These are phyloP conservation scores for Symbiodinium pilosum DNA, from an alignment of 73 alveolate genomes.

Conservation along the genomic window DNA sequence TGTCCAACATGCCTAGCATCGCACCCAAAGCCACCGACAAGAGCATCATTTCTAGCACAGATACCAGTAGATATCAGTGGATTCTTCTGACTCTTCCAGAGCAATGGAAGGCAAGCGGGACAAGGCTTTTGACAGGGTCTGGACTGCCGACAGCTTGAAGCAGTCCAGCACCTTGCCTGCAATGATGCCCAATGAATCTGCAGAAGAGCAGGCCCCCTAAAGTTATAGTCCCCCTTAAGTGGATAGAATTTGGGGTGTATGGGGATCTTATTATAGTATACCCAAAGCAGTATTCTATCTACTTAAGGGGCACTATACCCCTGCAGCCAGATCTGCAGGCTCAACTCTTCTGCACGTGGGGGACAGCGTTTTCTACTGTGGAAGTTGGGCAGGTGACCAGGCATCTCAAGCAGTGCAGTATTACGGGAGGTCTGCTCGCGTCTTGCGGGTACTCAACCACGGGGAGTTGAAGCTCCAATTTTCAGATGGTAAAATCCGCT, in stretches of 20 bases:
- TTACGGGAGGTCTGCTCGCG: background rate
- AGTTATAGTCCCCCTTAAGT: too few relatives aligned
- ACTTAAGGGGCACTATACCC: too few relatives aligned
- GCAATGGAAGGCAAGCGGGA: background rate
- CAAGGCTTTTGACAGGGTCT: background rate
- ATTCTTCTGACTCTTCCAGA: background rate
- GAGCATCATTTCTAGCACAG: background rate
- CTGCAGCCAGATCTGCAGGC: background rate
- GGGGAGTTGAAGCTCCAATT: background rate
- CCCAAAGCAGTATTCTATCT: too few relatives aligned
- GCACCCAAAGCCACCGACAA: too few relatives aligned
- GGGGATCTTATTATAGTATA: too few relatives aligned
- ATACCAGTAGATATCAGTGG: background rate
- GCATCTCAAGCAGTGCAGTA: background rate
- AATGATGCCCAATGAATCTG: background rate
- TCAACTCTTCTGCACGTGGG: background rate
- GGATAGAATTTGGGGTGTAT: too few relatives aligned
- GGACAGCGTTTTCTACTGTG: conserved; percentile 1
- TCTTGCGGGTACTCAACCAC: background rate
- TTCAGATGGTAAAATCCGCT: background rate
- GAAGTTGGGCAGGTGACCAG: conserved; percentile 18
- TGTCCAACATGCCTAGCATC: too few relatives aligned
- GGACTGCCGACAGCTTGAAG: background rate
- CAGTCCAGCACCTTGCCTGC: background rate
- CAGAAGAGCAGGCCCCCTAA: background rate